phyloP scores from a whole-genome alignment of 2,329 filamentous ascomycete genomes.

The Cordyceps cicadae region DNA sequence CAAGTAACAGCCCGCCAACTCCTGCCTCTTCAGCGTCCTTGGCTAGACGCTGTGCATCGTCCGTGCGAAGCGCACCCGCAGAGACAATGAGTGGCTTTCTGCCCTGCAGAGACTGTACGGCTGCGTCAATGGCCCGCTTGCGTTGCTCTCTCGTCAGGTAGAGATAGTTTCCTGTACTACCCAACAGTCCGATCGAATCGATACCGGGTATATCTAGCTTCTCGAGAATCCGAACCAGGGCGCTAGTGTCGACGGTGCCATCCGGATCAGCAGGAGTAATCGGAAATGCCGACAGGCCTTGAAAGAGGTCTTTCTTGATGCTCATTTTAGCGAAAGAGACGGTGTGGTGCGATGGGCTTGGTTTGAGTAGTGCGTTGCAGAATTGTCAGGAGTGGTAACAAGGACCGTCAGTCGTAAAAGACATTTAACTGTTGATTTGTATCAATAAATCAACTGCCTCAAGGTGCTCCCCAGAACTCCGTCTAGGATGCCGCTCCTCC shows the following conservation, averaged over 20 bases:
- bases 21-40: neutral
- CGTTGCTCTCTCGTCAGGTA: neutral
- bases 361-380: neutral
- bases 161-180: neutral
- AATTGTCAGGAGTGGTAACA: neutral
- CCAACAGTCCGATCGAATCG: neutral
- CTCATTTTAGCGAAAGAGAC: neutral
- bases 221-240: neutral
- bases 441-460: neutral
- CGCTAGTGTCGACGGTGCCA: neutral
- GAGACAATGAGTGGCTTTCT: neutral
- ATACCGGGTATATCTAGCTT: neutral
- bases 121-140: neutral
- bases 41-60: neutral
- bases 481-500: neutral
- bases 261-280: neutral
- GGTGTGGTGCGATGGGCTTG: neutral
- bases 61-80: neutral
- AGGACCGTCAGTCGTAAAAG: neutral
- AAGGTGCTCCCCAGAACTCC: neutral
- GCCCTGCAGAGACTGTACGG: neutral
- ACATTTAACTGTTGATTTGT: neutral
- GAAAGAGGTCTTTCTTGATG: neutral
- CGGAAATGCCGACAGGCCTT: neutral
- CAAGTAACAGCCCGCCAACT: neutral